Percentiles rank a stretch among this genome's conserved stretches.
These are phyloP conservation scores for Ilyonectria sp. DNA, from an alignment of 2,329 filamentous ascomycete species.

Conservation along the genomic window DNA sequence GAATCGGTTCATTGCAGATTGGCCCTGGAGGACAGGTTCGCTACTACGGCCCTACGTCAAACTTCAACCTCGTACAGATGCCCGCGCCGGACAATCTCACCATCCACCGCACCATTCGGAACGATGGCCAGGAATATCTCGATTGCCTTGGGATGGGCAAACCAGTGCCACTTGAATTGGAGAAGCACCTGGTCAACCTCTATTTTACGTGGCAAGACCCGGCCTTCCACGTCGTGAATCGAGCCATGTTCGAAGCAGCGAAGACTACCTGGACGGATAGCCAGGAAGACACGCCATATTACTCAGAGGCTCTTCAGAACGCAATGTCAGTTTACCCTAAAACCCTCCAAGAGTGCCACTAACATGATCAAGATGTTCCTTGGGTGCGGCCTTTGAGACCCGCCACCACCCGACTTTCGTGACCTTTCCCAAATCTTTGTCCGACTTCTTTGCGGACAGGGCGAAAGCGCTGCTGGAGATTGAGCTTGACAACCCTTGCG, in stretches of 20 bases:
- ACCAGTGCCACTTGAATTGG: constrained; percentile 31
- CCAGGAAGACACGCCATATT: constrained; percentile 46
- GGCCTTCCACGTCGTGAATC: constrained; percentile 44
- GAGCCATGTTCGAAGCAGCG: constrained; percentile 37
- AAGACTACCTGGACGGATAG: constrained; percentile 35
- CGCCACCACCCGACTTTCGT: constrained; percentile 58
- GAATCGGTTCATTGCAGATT: constrained; percentile 46
- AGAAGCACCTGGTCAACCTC: constrained; percentile 38
- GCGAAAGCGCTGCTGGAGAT: constrained; percentile 47
- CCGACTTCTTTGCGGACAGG: constrained; percentile 47
- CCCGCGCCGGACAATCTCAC: constrained; percentile 41
- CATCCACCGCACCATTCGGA: constrained; percentile 45
- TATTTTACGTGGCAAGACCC: constrained; percentile 46
- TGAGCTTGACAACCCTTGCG: constrained; percentile 45
- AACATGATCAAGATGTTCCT: constrained; percentile 52
- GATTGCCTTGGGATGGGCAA: constrained; percentile 43
- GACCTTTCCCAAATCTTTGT: constrained; percentile 53
- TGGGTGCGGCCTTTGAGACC: constrained; percentile 60
- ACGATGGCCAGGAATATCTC: constrained; percentile 45
- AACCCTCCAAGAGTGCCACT: not conserved
- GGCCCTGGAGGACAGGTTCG: constrained; percentile 42
- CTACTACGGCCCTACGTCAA: constrained; percentile 48
- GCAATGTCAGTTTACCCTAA: constrained; percentile 41
- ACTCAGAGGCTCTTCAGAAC: constrained; percentile 47
- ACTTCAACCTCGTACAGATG: constrained; percentile 48